Base-by-base conservation (phyloP, 176 grass and related monocot species). In the Triticum timopheevii region DNA sequence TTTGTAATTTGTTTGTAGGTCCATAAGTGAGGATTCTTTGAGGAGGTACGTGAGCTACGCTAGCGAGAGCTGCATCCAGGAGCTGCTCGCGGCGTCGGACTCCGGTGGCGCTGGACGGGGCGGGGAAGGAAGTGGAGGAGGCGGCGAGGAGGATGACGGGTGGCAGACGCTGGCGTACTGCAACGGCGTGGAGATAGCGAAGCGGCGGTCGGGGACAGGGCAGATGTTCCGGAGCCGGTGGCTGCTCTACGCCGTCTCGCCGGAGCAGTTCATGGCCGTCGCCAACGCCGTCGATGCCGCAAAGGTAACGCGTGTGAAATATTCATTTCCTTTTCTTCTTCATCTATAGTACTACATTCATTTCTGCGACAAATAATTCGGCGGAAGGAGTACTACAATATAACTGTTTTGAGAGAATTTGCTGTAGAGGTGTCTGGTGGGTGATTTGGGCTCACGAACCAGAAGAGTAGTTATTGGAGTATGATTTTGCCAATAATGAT, bases 41-140 rank as follows among this genome's bases (percentile, higher is more conserved):
- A 83, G 89, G 80, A 90, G 97, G 84, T 99, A 96, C 13, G 97
- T 99, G 76, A 88, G 90, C 64, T 94, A 94, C 54, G 97, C 97
- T 8, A 99, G 97, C 49, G 94, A 99, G 94, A 91, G 92, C 76
- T 99, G 94, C 92, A 99, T 99, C 83, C 97, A 99, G 85, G 97
- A 99, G 87, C 92, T 96, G 45, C 89, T 99, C 16, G 82, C 97
- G 15, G 97, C 94, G 58, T 99, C 97, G 3, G 96, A 98, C 68
- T 86, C 90, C 15, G 50, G 50, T 6, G 50, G 16, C 16, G 50
- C 16, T 28, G 84, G 90, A 20, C 89, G 82, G 4, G 33, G 65
- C 4, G 80, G n/a, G 22, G 78, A 34, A 33, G 82, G 44, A 13
- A 58, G 27, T 12, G 78, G 35, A 4, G 40, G 71, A 47, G 83